Evolutionary conservation across 208 protist genomes (phyloP).

Genomic region (Trypanosomatidae sp.): DNA sequence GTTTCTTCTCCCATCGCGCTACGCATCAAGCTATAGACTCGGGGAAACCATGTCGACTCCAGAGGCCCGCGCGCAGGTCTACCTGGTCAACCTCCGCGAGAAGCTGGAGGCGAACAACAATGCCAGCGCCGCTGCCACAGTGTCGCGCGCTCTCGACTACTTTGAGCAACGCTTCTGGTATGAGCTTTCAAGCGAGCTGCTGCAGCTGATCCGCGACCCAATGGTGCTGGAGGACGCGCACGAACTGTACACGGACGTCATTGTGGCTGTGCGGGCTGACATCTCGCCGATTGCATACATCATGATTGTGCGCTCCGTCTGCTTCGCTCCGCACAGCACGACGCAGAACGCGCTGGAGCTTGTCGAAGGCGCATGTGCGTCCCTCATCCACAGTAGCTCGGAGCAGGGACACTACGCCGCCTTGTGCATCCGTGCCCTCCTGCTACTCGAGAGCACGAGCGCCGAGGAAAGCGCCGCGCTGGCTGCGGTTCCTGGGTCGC

Average conservation of each 20-base stretch:
- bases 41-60: conserved; percentile 22
- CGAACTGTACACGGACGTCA: conserved; percentile 76
- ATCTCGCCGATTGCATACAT: conserved; percentile 87
- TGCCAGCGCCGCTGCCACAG: conserved; percentile 36
- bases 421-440: conserved; percentile 81
- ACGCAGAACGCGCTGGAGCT: conserved; percentile 65
- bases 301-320: conserved; percentile 76
- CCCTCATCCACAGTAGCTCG: conserved; percentile 40
- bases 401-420: conserved; percentile 63
- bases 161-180: conserved; percentile 65
- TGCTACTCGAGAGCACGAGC: conserved; percentile 64
- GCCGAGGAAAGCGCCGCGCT: conserved; percentile 27
- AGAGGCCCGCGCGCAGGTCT: conserved; percentile 41
- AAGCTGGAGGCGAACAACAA: conserved; percentile 35
- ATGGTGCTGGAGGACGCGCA: conserved; percentile 57
- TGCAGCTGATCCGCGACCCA: conserved; percentile 65
- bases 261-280: conserved; percentile 65
- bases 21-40: conserved; percentile 1
- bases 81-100: conserved; percentile 48
- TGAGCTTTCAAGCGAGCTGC: conserved; percentile 69
- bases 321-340: conserved; percentile 67
- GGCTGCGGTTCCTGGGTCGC: conserved; percentile 40
- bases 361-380: conserved; percentile 58
- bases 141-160: conserved; percentile 38
- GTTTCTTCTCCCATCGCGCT: not conserved